Percentiles rank a stretch among this genome's conserved stretches.
Evolutionary conservation across 441 rosid species (phyloP).

Genomic region (Erodium texanum): DNA sequence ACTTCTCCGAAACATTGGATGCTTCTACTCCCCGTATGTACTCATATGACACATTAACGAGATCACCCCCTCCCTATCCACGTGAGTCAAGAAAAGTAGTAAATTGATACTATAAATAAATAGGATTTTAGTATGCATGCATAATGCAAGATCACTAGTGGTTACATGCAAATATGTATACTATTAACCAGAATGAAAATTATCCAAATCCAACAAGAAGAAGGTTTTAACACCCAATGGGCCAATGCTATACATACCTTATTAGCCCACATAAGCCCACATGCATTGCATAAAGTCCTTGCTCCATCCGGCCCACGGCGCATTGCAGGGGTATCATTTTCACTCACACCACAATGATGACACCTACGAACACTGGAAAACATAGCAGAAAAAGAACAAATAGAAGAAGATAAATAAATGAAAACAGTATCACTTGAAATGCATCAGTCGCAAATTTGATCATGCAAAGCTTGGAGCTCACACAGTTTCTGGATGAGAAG

Average conservation of each 20-base stretch:
- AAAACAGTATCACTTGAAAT: conserved; percentile 8
- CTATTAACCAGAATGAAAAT: not conserved
- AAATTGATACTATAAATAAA: too few species aligned
- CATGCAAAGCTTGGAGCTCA: conserved; percentile 32
- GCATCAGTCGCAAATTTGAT: conserved; percentile 5
- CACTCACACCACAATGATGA: conserved; percentile 63
- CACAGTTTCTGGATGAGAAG: conserved; percentile 45
- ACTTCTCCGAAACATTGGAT: too few species aligned
- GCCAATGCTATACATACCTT: conserved; percentile 35
- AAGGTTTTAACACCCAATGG: not conserved
- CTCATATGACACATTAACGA: not conserved
- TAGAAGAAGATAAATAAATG: not conserved
- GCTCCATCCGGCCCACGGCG: conserved; percentile 87
- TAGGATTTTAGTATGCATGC: not conserved
- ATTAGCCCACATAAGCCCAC: conserved; percentile 85
- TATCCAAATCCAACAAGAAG: not conserved
- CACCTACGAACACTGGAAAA: conserved; percentile 42
- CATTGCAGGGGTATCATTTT: conserved; percentile 69
- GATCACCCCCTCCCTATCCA: not conserved
- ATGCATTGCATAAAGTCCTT: conserved; percentile 70
- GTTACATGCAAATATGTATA: not conserved
- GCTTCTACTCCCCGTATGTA: too few species aligned
- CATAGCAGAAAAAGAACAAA: conserved; percentile 16
- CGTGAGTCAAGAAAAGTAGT: not conserved
- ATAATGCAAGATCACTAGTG: not conserved